A percentile compares a stretch with the other conserved stretches of the same genome.
Evolutionary conservation across 2,329 filamentous ascomycete species (phyloP).

Genomic region (Dactylellina drechsleri): DNA sequence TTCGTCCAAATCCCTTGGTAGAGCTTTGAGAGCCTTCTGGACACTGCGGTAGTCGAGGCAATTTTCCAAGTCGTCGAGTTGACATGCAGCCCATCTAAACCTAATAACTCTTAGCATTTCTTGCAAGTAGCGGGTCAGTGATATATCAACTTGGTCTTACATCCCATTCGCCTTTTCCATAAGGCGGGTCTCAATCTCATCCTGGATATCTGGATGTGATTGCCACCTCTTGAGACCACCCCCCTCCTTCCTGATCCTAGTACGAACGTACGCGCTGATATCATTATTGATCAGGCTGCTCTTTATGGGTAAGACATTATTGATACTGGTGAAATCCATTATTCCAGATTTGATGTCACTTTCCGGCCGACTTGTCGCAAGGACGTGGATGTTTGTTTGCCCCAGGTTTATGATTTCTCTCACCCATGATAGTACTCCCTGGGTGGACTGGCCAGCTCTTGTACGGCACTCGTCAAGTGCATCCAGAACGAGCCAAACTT

Average conservation of each 20-base stretch:
- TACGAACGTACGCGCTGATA: conserved; percentile 13
- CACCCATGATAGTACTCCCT: conserved; percentile 5
- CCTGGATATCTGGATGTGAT: conserved; percentile 52
- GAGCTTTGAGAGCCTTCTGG: conserved; percentile 42
- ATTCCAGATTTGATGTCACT: conserved; percentile 3
- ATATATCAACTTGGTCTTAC: conserved; percentile 56
- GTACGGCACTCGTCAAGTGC: conserved; percentile 59
- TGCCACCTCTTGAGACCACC: conserved; percentile 58
- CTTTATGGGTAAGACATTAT: not conserved
- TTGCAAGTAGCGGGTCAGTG: not conserved
- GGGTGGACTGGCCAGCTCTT: conserved; percentile 19
- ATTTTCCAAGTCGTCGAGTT: conserved; percentile 58
- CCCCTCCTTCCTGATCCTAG: conserved; percentile 51
- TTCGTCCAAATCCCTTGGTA: conserved; percentile 56
- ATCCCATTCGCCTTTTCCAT: conserved; percentile 58
- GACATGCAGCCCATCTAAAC: conserved; percentile 59
- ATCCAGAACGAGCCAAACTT: conserved; percentile 59
- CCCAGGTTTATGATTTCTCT: not conserved
- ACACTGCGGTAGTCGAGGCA: conserved; percentile 53
- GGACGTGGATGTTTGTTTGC: conserved; percentile 3
- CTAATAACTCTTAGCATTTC: conserved; percentile 44
- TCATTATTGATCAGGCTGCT: conserved; percentile 7
- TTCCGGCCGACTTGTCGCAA: conserved; percentile 10
- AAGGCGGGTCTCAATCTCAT: conserved; percentile 22
- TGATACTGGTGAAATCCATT: not conserved